Percentiles rank a stretch among this genome's conserved stretches.
Conservation (phyloP, 176 grass and related monocot species). For the Neostapfia colusana region DNA sequence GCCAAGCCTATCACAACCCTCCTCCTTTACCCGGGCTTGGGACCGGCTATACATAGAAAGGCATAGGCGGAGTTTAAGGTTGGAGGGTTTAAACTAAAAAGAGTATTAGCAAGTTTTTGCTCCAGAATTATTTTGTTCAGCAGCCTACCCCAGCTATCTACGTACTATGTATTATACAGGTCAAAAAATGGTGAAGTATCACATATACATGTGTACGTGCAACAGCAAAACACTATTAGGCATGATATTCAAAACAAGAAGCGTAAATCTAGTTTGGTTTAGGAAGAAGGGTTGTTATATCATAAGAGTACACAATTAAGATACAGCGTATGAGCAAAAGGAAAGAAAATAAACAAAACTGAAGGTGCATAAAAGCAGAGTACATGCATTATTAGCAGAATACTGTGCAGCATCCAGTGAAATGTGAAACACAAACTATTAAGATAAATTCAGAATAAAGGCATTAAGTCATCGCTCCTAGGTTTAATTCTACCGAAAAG, state of each 20-base stretch:
- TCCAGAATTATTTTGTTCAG: background rate
- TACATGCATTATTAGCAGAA: background rate
- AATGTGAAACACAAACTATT: background rate
- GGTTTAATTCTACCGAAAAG: background rate
- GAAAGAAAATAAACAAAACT: background rate
- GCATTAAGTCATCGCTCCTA: background rate
- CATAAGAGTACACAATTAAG: background rate
- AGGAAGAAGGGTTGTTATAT: background rate
- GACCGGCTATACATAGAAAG: too few species aligned
- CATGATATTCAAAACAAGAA: background rate
- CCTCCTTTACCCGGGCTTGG: too few species aligned
- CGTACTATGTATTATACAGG: background rate
- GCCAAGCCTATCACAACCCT: too few species aligned
- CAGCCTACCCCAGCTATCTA: background rate
- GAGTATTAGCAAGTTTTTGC: background rate
- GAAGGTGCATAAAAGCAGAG: slow-evolving; percentile 4
- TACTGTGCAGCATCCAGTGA: background rate
- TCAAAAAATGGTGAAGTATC: background rate
- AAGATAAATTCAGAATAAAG: slow-evolving; percentile 2
- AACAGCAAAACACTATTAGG: background rate
- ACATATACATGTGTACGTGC: background rate
- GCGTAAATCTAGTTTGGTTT: background rate
- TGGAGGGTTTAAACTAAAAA: background rate
- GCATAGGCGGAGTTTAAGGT: too few species aligned
- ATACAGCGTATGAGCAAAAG: background rate